Evolutionary conservation across 2,329 filamentous ascomycete genomes (phyloP).

Genomic region (Fusarium anthophilum): DNA sequence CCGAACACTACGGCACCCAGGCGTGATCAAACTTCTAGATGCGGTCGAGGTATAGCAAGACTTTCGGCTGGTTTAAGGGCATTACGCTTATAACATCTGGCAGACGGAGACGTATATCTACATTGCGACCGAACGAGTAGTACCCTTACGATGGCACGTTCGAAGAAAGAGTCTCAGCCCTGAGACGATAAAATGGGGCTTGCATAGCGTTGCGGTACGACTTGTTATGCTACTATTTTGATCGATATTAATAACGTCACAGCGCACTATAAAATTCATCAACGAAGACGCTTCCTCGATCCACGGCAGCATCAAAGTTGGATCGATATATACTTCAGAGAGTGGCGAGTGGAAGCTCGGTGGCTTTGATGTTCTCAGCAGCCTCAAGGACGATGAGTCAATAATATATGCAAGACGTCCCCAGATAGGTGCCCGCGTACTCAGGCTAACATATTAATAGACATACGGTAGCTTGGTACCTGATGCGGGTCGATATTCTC

Average conservation of each 20-base stretch:
- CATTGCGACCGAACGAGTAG: slow-evolving; percentile 91
- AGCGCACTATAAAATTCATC: slow-evolving; percentile 95
- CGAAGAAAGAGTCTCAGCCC: slow-evolving; percentile 86
- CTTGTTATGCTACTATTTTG: neutral
- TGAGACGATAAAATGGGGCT: slow-evolving; percentile 96
- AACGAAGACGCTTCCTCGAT: slow-evolving; percentile 93
- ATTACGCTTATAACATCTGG: slow-evolving; percentile 35
- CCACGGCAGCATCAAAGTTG: slow-evolving; percentile 85
- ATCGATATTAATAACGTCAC: slow-evolving; percentile 31
- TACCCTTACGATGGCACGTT: slow-evolving; percentile 88
- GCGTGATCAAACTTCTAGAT: slow-evolving; percentile 92
- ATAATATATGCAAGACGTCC: slow-evolving; percentile 75
- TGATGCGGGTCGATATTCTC: slow-evolving; percentile 83
- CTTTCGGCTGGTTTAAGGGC: neutral
- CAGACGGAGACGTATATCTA: slow-evolving; percentile 95
- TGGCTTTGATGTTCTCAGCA: slow-evolving; percentile 93
- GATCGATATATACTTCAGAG: slow-evolving; percentile 91
- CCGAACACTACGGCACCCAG: slow-evolving; percentile 90
- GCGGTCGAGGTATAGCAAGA: slow-evolving; percentile 79
- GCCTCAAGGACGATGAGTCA: slow-evolving; percentile 94
- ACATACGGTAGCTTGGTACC: slow-evolving; percentile 89
- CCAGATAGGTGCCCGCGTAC: neutral
- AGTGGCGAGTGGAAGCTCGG: slow-evolving; percentile 98
- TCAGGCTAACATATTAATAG: slow-evolving; percentile 52
- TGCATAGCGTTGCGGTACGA: slow-evolving; percentile 82